Conservation (phyloP, 345 rosid species). For the Excoecaria agallocha region DNA sequence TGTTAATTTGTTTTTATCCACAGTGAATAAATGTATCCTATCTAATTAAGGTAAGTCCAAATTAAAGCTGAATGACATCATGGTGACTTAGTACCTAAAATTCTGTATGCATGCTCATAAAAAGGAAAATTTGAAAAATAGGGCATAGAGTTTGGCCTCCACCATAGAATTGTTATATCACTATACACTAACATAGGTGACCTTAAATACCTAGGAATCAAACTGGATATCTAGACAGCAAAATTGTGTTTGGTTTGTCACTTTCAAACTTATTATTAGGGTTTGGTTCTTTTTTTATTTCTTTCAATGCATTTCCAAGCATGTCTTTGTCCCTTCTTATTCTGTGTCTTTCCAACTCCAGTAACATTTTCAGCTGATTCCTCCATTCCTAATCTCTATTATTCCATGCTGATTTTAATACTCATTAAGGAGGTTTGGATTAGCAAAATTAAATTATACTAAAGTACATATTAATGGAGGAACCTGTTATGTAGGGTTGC, state of each 20-base stretch:
- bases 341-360: not conserved
- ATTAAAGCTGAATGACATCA: not conserved
- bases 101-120: constrained; percentile 16
- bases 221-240: not conserved
- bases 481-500: not conserved
- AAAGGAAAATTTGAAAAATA: not conserved
- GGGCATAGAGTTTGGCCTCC: not conserved
- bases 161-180: not conserved
- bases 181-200: not conserved
- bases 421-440: not conserved
- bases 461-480: not conserved
- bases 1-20: too few species aligned
- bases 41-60: constrained; percentile 1
- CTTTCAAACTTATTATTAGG: constrained; percentile 6
- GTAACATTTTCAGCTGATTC: not conserved
- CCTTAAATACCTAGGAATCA: not conserved
- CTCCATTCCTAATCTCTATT: not conserved
- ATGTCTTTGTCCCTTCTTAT: constrained; percentile 15
- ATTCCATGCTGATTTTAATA: not conserved
- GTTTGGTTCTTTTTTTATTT: not conserved
- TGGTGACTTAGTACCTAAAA: constrained; percentile 15
- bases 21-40: too few species aligned
- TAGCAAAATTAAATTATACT: not conserved
- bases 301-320: not conserved
- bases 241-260: constrained; percentile 9